Evolutionary conservation across 768 basidiomycete genomes (phyloP).

Genomic region (Scleroderma bovista): DNA sequence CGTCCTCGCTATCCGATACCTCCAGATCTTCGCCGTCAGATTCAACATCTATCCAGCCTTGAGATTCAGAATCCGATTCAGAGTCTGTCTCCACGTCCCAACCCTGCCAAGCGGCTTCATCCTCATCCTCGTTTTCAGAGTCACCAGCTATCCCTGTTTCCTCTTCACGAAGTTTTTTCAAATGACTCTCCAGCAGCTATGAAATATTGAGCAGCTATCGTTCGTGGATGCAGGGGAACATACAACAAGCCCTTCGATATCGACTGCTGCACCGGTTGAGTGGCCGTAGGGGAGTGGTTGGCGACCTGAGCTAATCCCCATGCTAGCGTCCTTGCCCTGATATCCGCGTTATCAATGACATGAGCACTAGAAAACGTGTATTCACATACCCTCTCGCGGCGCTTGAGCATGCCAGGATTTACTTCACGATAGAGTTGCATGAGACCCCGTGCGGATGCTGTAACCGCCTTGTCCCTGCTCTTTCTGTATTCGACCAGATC

Average conservation of each 20-base stretch:
- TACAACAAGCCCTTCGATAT: slow-evolving; percentile 88
- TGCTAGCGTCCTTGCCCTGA: slow-evolving; percentile 87
- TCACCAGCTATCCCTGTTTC: slow-evolving; percentile 46
- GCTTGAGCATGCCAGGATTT: slow-evolving; percentile 88
- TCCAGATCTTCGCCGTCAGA: slow-evolving; percentile 63
- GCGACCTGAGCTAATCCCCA: slow-evolving; percentile 58
- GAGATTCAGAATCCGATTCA: slow-evolving; percentile 49
- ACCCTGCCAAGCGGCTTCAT: slow-evolving; percentile 73
- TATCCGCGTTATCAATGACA: neutral
- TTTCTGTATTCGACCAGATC: slow-evolving; percentile 95
- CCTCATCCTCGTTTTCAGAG: slow-evolving; percentile 49
- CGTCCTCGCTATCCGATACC: slow-evolving; percentile 87
- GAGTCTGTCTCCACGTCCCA: slow-evolving; percentile 85
- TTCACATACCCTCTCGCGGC: slow-evolving; percentile 68
- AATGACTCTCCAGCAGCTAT: slow-evolving; percentile 85
- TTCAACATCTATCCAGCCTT: slow-evolving; percentile 76
- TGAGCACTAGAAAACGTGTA: neutral
- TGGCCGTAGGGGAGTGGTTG: slow-evolving; percentile 84
- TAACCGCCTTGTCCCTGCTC: slow-evolving; percentile 90
- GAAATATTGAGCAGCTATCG: neutral
- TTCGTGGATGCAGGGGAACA: slow-evolving; percentile 20
- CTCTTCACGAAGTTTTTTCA: slow-evolving; percentile 66
- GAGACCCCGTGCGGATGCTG: slow-evolving; percentile 82
- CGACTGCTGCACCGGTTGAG: slow-evolving; percentile 61
- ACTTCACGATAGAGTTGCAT: slow-evolving; percentile 92